Base-by-base conservation (phyloP, 2,329 filamentous ascomycete species). In the Neonectria hederae region DNA sequence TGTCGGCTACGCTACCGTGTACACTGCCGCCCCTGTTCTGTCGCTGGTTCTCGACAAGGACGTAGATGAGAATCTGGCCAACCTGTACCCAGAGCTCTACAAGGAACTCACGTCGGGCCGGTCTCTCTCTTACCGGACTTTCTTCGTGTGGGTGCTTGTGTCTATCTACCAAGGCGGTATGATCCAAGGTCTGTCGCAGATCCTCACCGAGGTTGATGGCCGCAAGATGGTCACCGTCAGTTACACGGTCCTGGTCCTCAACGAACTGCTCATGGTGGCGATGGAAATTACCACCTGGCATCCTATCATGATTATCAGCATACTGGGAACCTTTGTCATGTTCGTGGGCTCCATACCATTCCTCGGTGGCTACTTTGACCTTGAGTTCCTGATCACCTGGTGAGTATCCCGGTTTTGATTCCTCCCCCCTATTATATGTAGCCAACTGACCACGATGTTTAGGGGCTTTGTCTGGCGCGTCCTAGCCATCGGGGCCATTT, bases 261-360 rank as follows among this genome's bases (percentile, higher is more conserved):
- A 98, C 78, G 96, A 99, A 77, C 86, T 99, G 64, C 87, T 97
- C 72, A 99, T 99, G 97, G 96, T 98, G 2, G 95, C 94, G 4
- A 93, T 97, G 63, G 92, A 97, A 76, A 92, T 99, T 72, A 97
- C 93, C 4, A 99, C 96, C 0, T 99, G 96, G 96, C 96, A 98
- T 78, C 91, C 91, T 42, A 85, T 95, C 66, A 98, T 98, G 94
- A 90, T 97, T 59, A 82, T 92, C 55, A 90, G 87, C 69, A 91
- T 98, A 65, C 75, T 97, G 6, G 94, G 93, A 14, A 99, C 96
- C 0, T 90, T 92, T 48, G 77, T 91, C 28, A 77, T 95, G n/a
- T 99, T 92, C 74, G 83, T 94, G 26, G 93, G 89, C 3, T 93
- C 89, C 42, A 84, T 98, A 21, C 96, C 96, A 2, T 97, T 97